phyloP scores from a whole-genome alignment of 2,329 filamentous ascomycete species.

The Penicillium sclerotiorum region DNA sequence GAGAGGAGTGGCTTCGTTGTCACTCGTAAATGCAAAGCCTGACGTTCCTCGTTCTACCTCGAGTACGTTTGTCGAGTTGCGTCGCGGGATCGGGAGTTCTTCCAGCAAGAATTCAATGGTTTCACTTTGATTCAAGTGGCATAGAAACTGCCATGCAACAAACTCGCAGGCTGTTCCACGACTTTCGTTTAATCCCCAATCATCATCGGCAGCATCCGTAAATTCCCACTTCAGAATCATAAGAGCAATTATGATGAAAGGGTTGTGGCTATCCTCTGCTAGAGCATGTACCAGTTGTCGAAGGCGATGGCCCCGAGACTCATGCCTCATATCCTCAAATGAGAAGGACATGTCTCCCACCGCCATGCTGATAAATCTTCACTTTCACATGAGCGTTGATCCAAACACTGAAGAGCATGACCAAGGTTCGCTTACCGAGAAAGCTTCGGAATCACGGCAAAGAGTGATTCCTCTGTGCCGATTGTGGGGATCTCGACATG shows the following conservation, averaged over 20 bases:
- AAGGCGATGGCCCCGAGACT: constrained; percentile 40
- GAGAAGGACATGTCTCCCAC: constrained; percentile 46
- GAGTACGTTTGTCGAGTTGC: constrained; percentile 19
- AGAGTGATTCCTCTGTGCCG: constrained; percentile 42
- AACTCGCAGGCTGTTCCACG: constrained; percentile 62
- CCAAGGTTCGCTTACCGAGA: constrained; percentile 31
- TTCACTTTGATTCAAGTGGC: constrained; percentile 58
- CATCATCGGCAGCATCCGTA: constrained; percentile 52
- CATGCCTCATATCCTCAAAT: constrained; percentile 49
- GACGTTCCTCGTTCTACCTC: constrained; percentile 26
- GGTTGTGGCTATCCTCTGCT: constrained; percentile 47
- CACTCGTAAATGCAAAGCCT: constrained; percentile 14
- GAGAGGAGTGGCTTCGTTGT: constrained; percentile 31
- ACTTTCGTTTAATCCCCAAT: constrained; percentile 59
- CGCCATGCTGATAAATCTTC: constrained; percentile 43
- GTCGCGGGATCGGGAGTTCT: constrained; percentile 46
- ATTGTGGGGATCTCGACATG: constrained; percentile 42
- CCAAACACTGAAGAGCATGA: neutral
- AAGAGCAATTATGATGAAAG: constrained; percentile 50
- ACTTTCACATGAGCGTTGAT: constrained; percentile 3
- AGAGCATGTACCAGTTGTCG: constrained; percentile 42
- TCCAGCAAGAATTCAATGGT: constrained; percentile 60
- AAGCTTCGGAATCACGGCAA: constrained; percentile 44
- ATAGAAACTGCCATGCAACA: constrained; percentile 64
- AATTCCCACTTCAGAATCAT: constrained; percentile 63